A percentile compares a stretch with the other conserved stretches of the same genome.
Evolutionary conservation across 2,329 filamentous ascomycete genomes (phyloP).

Genomic region (Geosmithia putterillii): DNA sequence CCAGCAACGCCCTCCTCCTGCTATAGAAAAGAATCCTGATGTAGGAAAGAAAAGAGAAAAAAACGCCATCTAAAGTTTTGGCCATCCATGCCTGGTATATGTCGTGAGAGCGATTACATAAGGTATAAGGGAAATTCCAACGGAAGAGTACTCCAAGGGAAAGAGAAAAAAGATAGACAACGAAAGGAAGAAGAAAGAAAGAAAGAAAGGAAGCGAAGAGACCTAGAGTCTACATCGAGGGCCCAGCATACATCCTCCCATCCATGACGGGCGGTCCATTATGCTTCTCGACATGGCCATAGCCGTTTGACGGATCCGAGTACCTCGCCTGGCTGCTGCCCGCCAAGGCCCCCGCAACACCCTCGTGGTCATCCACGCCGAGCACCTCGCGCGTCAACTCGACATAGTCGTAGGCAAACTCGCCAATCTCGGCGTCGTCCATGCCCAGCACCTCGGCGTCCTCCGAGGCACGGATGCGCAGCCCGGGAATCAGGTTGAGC

Average conservation of each 20-base stretch:
- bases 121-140: no score
- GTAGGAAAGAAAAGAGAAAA: no score
- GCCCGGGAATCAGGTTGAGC: slow-evolving; percentile 65
- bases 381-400: slow-evolving; percentile 56
- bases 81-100: no score
- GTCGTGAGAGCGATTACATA: no score
- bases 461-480: slow-evolving; percentile 61
- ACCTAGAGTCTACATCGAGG: no score
- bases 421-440: slow-evolving; percentile 82
- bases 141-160: no score
- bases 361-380: slow-evolving; percentile 25
- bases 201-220: background rate
- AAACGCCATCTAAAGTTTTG: no score
- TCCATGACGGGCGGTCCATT: slow-evolving; percentile 32
- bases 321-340: slow-evolving; percentile 20
- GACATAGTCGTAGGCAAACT: slow-evolving; percentile 93
- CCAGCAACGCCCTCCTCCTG: no score
- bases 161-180: background rate
- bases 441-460: slow-evolving; percentile 77
- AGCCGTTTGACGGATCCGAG: slow-evolving; percentile 24
- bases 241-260: slow-evolving; percentile 21
- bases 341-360: no score
- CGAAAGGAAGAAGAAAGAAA: background rate
- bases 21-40: no score
- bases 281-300: slow-evolving; percentile 36